Base-by-base conservation (phyloP, 768 basidiomycete genomes). In the Botryobasidium botryosum region DNA sequence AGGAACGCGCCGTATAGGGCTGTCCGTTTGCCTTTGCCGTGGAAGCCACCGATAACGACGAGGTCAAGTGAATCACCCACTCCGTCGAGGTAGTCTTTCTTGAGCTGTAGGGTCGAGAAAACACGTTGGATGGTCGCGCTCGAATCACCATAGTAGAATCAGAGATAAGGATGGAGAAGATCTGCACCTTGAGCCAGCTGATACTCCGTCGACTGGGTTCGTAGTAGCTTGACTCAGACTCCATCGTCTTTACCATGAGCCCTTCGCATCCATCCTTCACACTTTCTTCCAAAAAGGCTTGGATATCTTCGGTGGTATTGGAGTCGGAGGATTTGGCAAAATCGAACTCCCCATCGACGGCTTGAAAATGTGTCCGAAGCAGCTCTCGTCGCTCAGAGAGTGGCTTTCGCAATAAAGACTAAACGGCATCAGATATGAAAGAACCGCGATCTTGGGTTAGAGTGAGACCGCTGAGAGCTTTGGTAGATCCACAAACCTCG, bases 241-340 rank as follows among this genome's bases (percentile, higher is more conserved):
- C 86, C 15, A 99, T 65, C 88, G 94, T 92, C 66, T 99, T 99
- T 48, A 99, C 87, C 94, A 99, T 99, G 37, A 99, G 71, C 7
- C 94, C 94, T 60, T 99, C 94, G 58, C 94, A 97, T 2, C 92
- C 90, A 57, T 97, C 94, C 59, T 90, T 96, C 52, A 99, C 86
- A 59, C 85, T 90, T 52, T 90, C 84, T 57, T 97, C 92, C 6
- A 99, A 65, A 69, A 99, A 97, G 1, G 71, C 59, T 57, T 94
- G 88, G 38, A 99, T 96, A 55, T 94, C 91, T 20, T 99, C 94
- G 4, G 75, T 80, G 6, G 79, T 83, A 48, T 87, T 78, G 13
- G 79, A 69, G 55, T 99, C 92, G 1, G 85, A 85, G 3, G 82
- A 79, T 56, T 79, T 87, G 8, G 94, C 94, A 58, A 91, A 97